phyloP scores from a whole-genome alignment of 176 grass and related monocot species.

The Cenchrus fungigraminus region DNA sequence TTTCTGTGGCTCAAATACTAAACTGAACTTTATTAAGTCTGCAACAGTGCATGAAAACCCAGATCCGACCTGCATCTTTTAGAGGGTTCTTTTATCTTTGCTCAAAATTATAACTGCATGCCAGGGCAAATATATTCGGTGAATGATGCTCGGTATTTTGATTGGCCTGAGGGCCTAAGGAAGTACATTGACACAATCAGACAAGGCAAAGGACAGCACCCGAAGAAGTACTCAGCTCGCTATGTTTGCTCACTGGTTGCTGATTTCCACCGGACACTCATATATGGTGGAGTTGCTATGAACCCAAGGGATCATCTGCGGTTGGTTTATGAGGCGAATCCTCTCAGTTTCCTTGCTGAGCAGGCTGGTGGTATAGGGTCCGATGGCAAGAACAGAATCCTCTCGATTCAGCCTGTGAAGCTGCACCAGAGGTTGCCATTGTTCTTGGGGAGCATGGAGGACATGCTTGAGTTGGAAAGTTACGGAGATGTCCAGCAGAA shows the following conservation, averaged over 20 bases:
- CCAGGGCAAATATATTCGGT: slow-evolving; percentile 97
- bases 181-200: slow-evolving; percentile 88
- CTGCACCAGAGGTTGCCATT: slow-evolving; percentile 89
- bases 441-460: slow-evolving; percentile 84
- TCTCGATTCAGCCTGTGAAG: slow-evolving; percentile 86
- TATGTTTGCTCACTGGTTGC: slow-evolving; percentile 92
- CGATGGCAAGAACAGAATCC: slow-evolving; percentile 78
- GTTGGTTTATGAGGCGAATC: slow-evolving; percentile 89
- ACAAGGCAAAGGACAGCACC: slow-evolving; percentile 87
- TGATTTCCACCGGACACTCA: slow-evolving; percentile 84
- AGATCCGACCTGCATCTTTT: slow-evolving; percentile 13
- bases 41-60: not conserved
- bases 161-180: slow-evolving; percentile 90
- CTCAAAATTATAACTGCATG: slow-evolving; percentile 36
- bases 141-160: slow-evolving; percentile 90
- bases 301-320: slow-evolving; percentile 95
- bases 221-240: slow-evolving; percentile 93
- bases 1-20: not conserved
- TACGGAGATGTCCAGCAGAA: slow-evolving; percentile 87
- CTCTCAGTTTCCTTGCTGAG: slow-evolving; percentile 88
- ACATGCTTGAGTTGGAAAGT: slow-evolving; percentile 95
- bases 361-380: slow-evolving; percentile 85
- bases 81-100: not conserved
- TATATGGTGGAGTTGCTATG: slow-evolving; percentile 91
- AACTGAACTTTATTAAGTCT: not conserved